Conservation (phyloP, 1,139 yeast species). For the Saccharomyces hybrid region DNA sequence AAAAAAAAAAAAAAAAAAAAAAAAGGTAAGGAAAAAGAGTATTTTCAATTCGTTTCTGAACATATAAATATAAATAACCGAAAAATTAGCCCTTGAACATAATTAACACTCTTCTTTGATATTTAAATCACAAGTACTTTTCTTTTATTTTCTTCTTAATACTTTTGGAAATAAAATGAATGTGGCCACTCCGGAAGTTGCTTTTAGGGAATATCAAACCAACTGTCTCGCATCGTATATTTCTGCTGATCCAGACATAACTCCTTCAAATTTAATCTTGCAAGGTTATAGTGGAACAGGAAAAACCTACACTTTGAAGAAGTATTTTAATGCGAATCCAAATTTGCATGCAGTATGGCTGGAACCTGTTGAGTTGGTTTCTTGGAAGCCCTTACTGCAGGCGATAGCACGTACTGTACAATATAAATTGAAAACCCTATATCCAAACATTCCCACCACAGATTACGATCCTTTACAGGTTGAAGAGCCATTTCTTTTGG, state of each 20-base stretch:
- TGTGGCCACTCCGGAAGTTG: constrained; percentile 9
- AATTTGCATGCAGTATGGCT: constrained; percentile 17
- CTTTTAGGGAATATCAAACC: constrained; percentile 23
- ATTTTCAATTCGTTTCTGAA: neutral
- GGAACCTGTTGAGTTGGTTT: constrained; percentile 25
- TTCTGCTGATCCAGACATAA: constrained; percentile 14
- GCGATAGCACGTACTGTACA: constrained; percentile 24
- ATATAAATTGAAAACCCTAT: constrained; percentile 11
- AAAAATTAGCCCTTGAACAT: neutral
- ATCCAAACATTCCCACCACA: constrained; percentile 11
- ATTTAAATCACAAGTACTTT: neutral
- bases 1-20: neutral
- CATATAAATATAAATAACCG: neutral
- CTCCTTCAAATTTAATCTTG: constrained; percentile 23
- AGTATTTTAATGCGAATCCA: constrained; percentile 14
- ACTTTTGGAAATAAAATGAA: neutral
- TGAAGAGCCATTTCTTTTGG: constrained; percentile 26
- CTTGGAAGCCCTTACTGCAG: constrained; percentile 29
- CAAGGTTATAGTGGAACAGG: constrained; percentile 29
- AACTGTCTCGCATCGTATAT: constrained; percentile 17
- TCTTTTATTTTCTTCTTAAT: neutral
- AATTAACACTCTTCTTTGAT: neutral
- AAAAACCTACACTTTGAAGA: constrained; percentile 20
- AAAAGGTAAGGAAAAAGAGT: neutral
- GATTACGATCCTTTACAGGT: constrained; percentile 27